These are phyloP conservation scores for Sanghuangporus baumii DNA, from an alignment of 1,284 basidiomycete species.

Conservation along the genomic window DNA sequence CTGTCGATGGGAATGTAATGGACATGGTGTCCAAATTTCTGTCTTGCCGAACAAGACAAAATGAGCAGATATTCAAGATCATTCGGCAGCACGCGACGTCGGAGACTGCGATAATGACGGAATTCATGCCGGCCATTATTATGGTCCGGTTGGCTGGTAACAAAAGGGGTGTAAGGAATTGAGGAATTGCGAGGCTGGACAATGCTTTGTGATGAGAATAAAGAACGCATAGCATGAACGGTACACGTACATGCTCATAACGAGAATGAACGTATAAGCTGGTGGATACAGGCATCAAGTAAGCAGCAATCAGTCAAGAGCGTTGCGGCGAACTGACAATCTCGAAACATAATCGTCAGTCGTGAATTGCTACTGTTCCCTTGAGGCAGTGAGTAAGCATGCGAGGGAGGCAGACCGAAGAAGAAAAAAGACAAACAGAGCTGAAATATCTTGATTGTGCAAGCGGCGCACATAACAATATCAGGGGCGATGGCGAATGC, in stretches of 20 bases:
- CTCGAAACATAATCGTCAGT: neutral
- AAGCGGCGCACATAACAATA: neutral
- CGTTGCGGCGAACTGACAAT: neutral
- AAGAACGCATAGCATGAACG: neutral
- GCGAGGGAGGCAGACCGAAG: neutral
- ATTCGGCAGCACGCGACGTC: neutral
- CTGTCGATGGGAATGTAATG: neutral
- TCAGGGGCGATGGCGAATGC: neutral
- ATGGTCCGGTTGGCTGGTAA: neutral
- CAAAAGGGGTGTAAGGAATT: neutral
- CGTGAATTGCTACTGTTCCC: neutral
- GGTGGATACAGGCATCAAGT: neutral
- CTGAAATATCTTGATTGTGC: neutral
- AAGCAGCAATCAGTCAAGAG: neutral
- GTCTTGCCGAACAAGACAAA: neutral
- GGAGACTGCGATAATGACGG: neutral
- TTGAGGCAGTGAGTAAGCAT: neutral
- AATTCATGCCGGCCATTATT: neutral
- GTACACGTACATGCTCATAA: neutral
- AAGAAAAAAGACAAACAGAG: neutral
- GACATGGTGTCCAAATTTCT: neutral
- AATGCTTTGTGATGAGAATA: neutral
- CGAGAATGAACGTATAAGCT: neutral
- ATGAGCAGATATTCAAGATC: neutral
- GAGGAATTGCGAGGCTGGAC: neutral